Evolutionary conservation across 768 basidiomycete genomes (phyloP), one percentile per base, ranked within the genome.

Genomic region (Mycena crocata): DNA sequence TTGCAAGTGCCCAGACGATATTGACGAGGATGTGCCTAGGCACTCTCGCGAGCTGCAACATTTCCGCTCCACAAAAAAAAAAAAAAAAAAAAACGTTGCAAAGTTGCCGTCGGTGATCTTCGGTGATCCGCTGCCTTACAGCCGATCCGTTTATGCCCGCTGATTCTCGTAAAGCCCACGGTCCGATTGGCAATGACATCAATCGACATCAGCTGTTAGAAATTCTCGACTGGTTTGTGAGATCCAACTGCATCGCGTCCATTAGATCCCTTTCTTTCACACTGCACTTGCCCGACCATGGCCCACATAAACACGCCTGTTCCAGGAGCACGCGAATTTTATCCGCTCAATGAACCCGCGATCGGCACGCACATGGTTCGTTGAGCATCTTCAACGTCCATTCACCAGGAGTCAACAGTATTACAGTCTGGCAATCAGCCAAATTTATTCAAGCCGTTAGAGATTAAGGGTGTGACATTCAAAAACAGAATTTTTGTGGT

Each of bases 401-500:
- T 30, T n/a, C 49, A 56, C 57, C 44, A 24, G 5, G 7, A 10
- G 14, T 52, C 13, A 52, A 52, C 14, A 3, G 32, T 14, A 6
- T 74, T 80, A 7, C 80, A 90, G 80, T 89, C 87, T 72, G 77
- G 76, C 26, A 72, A 80, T 7, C 76, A 85, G 1, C 91, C 93
- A 0, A 74, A 81, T 46, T 76, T 94, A 17, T 95, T 95, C 78
- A 77, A 87, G 62, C 88, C 91, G 6, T 70, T 95, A 26, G 89
- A 81, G 12, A 83, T 95, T 37, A 80, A 84, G 51, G 85, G 83
- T 31, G 76, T 87, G 1, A 83, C 81, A 8, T 92, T 95, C 82
- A 91, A 91, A 76, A 94, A 95, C 76, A 81, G 93, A 57, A 87
- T 92, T 42, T 92, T 87, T 69, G 90, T 89, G 57, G 90, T 89